Evolutionary conservation across 108 stramenopile genomes (phyloP), one percentile per base, ranked within the genome.

Genomic region (Licmophora abbreviata): DNA sequence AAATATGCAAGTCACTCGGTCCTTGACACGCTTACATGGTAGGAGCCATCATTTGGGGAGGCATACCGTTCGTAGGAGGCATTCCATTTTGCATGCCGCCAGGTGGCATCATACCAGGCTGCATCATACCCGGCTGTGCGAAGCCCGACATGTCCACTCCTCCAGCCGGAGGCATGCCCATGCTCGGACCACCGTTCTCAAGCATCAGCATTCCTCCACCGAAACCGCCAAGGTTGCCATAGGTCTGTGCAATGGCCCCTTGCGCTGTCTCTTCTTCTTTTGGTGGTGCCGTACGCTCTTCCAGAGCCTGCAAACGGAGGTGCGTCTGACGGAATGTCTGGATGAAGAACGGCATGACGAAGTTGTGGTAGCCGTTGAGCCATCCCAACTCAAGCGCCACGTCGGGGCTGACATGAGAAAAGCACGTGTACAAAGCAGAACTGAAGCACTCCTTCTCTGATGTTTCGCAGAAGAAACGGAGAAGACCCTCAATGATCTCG

Each of bases 401-500:
- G 72, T 99, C 99, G 5, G 99, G 97, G 34, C 86, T 79, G 56
- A 99, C 73, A 52, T 97, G 92, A 38, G 86, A 55, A 75, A 94
- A 99, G 80, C 96, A 96, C 25, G 96, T 97, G 88, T 91, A 99
- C 31, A 99, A 74, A 15, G 75, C 66, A 36, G 97, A 96, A 59
- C 90, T 73, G 74, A 99, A 99, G 86, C 93, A 97, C 71, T 96
- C 97, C 58, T 93, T 92, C 74, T 99, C 99, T 32, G 82, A 86
- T 28, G 95, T 83, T 44, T 92, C 92, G 44, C 97, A 97, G 71
- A 99, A 99, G 95, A 95, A 98, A 42, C 94, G 83, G 31, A 99
- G 73, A 22, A 99, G 71, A 33, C 80, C 87, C 64, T 98, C 99
- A 44, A 94, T 93, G 27, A 95, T 86, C 33, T 92, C 93, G 14